Evolutionary conservation across 2,329 filamentous ascomycete species (phyloP).

Genomic region (Fusarium praegraminearum): DNA sequence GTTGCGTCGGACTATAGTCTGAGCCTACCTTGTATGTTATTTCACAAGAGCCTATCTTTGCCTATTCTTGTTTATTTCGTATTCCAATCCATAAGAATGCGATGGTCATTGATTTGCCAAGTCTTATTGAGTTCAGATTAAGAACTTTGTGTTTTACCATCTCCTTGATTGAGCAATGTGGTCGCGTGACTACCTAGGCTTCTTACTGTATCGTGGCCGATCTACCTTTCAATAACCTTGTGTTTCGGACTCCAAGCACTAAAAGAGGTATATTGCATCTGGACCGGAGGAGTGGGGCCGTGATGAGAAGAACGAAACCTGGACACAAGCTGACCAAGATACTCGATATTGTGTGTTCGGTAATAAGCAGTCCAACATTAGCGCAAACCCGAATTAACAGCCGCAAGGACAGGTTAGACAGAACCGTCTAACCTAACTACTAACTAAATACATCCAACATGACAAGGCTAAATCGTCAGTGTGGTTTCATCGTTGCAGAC

Average conservation of each 20-base stretch:
- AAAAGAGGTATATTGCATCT: too few relatives aligned
- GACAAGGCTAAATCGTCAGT: conserved; percentile 12
- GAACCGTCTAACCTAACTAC: not conserved
- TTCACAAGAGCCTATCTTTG: not conserved
- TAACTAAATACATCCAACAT: not conserved
- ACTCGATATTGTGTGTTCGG: conserved; percentile 4
- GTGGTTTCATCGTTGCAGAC: conserved; percentile 9
- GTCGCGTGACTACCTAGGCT: not conserved
- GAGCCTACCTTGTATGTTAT: not conserved
- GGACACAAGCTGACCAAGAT: not conserved
- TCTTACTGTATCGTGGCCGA: not conserved
- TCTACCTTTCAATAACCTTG: not conserved
- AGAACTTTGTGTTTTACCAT: not conserved
- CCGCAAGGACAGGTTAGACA: not conserved
- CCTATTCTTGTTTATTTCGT: not conserved
- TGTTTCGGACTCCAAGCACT: not conserved
- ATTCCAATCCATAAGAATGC: not conserved
- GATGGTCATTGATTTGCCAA: not conserved
- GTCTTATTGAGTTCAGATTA: not conserved
- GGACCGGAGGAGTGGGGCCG: conserved; percentile 35
- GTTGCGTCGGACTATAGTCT: conserved; percentile 6
- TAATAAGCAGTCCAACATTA: conserved; percentile 10
- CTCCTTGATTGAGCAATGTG: not conserved
- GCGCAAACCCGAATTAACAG: conserved; percentile 5
- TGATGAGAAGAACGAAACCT: not conserved